phyloP scores from a whole-genome alignment of 345 rosid genomes.

The Heritiera fomes region DNA sequence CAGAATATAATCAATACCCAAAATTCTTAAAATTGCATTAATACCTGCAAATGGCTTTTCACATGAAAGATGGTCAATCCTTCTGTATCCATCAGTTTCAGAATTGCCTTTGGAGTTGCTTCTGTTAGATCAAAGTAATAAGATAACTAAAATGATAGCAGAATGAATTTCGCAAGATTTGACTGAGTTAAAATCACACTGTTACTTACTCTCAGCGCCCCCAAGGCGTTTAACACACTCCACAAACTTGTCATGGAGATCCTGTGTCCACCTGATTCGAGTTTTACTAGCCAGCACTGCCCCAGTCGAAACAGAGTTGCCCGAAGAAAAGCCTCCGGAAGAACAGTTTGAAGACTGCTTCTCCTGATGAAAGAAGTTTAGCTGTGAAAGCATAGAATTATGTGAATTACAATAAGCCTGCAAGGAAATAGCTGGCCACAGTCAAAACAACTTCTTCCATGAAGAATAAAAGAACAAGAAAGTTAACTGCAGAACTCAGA shows the following conservation, averaged over 20 bases:
- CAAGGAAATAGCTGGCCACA: not conserved
- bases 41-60: slow-evolving; percentile 94
- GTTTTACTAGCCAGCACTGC: slow-evolving; percentile 46
- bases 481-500: too few relatives aligned
- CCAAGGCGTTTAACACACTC: slow-evolving; percentile 79
- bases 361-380: not conserved
- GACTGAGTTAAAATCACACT: not conserved
- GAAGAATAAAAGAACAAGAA: slow-evolving; percentile 28
- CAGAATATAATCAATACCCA: not conserved
- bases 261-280: slow-evolving; percentile 90
- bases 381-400: not conserved
- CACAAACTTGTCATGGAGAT: slow-evolving; percentile 90
- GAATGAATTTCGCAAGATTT: not conserved
- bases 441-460: slow-evolving; percentile 36
- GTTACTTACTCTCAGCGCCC: slow-evolving; percentile 39
- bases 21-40: not conserved
- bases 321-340: not conserved
- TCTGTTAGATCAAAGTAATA: slow-evolving; percentile 38
- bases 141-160: slow-evolving; percentile 17
- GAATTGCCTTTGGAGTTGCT: slow-evolving; percentile 90
- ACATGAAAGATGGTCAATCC: slow-evolving; percentile 95
- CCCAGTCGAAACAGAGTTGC: slow-evolving; percentile 28
- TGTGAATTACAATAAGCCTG: slow-evolving; percentile 11
- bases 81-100: slow-evolving; percentile 86
- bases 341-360: not conserved